Conservation (phyloP, 148 eudicot genomes). For the Dianthus caryophyllus region DNA sequence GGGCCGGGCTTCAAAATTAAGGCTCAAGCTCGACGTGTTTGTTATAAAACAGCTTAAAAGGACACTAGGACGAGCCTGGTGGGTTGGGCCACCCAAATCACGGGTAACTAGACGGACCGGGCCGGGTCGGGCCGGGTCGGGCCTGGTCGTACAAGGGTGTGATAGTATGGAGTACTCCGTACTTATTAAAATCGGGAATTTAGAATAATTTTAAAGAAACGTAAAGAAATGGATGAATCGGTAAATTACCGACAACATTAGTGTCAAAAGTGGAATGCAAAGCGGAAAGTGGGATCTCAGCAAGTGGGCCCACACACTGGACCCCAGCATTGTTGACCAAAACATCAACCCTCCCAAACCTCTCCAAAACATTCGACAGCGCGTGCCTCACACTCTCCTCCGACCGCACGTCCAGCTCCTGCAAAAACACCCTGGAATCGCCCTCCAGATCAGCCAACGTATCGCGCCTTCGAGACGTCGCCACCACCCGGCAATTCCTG, state of each 20-base stretch:
- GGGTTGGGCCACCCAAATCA: no score
- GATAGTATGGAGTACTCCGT: no score
- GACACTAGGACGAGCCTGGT: no score
- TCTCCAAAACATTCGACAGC: slow-evolving; percentile 39
- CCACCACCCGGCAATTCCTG: slow-evolving; percentile 57
- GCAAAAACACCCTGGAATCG: slow-evolving; percentile 41
- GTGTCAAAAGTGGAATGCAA: slow-evolving; percentile 61
- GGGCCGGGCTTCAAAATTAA: no score
- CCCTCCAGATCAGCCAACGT: slow-evolving; percentile 52
- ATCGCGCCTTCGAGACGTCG: slow-evolving; percentile 53
- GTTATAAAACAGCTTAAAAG: no score
- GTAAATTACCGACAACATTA: slow-evolving; percentile 59
- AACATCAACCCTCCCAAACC: slow-evolving; percentile 67
- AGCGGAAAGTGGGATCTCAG: slow-evolving; percentile 62
- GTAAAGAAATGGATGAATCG: background rate
- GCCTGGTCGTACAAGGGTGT: no score
- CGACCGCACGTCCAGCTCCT: slow-evolving; percentile 59
- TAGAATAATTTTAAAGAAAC: no score
- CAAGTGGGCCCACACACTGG: slow-evolving; percentile 83
- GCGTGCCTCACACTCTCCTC: slow-evolving; percentile 54
- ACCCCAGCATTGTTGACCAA: slow-evolving; percentile 81
- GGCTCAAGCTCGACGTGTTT: no score
- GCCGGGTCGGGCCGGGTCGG: no score
- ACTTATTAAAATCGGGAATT: no score
- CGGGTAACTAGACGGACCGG: no score